Base-by-base conservation (phyloP, 2,329 filamentous ascomycete genomes). In the Nothophaeocryptopus gaeumannii region DNA sequence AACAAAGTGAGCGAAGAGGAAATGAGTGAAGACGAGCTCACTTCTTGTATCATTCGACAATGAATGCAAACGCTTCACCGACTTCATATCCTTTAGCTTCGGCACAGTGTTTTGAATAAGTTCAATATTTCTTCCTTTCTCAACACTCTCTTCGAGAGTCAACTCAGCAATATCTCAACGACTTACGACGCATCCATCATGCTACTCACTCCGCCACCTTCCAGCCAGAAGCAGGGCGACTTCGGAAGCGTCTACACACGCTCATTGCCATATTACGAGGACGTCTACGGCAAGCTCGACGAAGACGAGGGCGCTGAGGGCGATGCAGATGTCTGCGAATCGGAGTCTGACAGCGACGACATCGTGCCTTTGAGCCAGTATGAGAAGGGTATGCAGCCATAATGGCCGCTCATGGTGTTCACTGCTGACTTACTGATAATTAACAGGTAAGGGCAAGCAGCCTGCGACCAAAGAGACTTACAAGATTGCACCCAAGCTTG, bases 221-320 rank as follows among this genome's bases (percentile, higher is more conserved):
- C 50, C 26, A 13, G 43, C 42, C 29, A 34, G 30, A 32, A 40
- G 36, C 33, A 34, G 33, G 44, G 44, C 14, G 2, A 39, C n/a
- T 47, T 47, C 15, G 7, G 20, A 7, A 30, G 37, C 14, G n/a
- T 26, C 34, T 39, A 40, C 35, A 36, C 32, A 31, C 13, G 30
- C 34, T 35, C 30, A 20, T 11, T 40, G 29, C 13, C 39, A 29
- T 63, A 59, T 47, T 59, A 63, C 42, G 57, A 63, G 36, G 61
- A 63, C 48, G 11, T 58, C 14, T 56, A 58, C 31, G 55, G 55
- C 41, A 31, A 31, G 8, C 39, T 29, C 15, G 56, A 58, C 45
- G 14, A 40, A 5, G 56, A 60, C 14, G 59, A 63, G 30, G 38
- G 33, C 5, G 39, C 51, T 29, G 59, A 58, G 32, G 41, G 39